Evolutionary conservation across 345 rosid species (phyloP).

Genomic region (Fremontodendron californicum): DNA sequence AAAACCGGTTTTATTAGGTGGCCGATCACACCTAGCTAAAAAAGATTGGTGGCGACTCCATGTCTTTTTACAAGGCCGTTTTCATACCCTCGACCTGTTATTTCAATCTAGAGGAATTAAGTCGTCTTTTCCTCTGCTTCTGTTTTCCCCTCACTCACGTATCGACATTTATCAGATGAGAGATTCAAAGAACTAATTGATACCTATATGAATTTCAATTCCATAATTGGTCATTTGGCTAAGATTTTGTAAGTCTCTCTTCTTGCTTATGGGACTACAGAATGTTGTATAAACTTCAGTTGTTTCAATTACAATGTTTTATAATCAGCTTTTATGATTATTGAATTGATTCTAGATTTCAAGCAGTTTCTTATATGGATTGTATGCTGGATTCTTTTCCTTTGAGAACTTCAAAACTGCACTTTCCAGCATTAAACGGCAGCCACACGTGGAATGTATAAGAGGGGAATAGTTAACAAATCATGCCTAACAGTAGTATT

Average conservation of each 20-base stretch:
- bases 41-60: too few species aligned
- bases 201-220: constrained; percentile 40
- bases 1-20: too few species aligned
- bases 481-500: too few species aligned
- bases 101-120: too few species aligned
- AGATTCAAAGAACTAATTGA: constrained; percentile 61
- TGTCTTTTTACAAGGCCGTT: too few species aligned
- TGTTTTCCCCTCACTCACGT: too few species aligned
- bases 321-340: constrained; percentile 16
- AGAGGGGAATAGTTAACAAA: too few species aligned
- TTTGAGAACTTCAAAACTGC: constrained; percentile 77
- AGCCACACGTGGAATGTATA: constrained; percentile 73
- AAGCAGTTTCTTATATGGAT: constrained; percentile 62
- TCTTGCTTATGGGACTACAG: constrained; percentile 1
- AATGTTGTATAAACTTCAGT: constrained; percentile 10
- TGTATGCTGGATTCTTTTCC: constrained; percentile 61
- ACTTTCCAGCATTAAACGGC: constrained; percentile 58
- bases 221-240: constrained; percentile 55
- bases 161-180: too few species aligned
- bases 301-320: constrained; percentile 10
- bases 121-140: too few species aligned
- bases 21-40: too few species aligned
- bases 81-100: too few species aligned
- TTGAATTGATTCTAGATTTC: constrained; percentile 49
- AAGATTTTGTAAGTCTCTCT: constrained; percentile 67